Conservation (phyloP, 257 asterid genomes). For the Nicotiana noctiflora region DNA sequence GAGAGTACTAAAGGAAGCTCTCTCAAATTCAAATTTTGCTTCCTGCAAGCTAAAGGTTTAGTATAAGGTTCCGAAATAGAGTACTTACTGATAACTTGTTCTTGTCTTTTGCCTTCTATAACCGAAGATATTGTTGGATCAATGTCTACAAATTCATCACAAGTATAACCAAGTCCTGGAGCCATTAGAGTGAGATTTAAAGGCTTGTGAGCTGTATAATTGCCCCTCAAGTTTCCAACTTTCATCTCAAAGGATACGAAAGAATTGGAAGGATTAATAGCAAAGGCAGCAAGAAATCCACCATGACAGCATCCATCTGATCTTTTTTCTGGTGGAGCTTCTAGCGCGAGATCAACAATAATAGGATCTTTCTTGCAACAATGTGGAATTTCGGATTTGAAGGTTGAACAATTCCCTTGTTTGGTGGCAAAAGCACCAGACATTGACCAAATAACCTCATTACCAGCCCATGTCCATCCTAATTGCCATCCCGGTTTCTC, state of each 20-base stretch:
- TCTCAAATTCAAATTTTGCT: not conserved
- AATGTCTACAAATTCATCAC: conserved; percentile 33
- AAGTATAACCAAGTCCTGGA: conserved; percentile 63
- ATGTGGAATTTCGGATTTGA: conserved; percentile 44
- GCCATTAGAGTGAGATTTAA: conserved; percentile 44
- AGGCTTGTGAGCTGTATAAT: conserved; percentile 32
- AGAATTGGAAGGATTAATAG: conserved; percentile 38
- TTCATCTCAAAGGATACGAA: conserved; percentile 39
- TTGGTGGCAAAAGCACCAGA: conserved; percentile 48
- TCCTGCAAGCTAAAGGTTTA: not conserved
- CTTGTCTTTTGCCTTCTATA: conserved; percentile 51
- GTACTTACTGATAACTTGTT: conserved; percentile 57
- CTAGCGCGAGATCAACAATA: conserved; percentile 38
- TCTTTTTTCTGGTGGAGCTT: conserved; percentile 29
- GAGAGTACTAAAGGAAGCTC: not conserved
- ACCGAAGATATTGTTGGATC: conserved; percentile 49
- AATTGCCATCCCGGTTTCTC: conserved; percentile 64
- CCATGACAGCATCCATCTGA: conserved; percentile 45
- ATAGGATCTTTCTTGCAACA: conserved; percentile 43
- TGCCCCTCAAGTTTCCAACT: conserved; percentile 53
- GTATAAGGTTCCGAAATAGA: not conserved
- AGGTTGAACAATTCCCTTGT: conserved; percentile 57
- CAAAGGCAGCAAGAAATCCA: conserved; percentile 45
- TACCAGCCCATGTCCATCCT: conserved; percentile 55
- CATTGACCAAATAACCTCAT: conserved; percentile 55